Evolutionary conservation across 2,329 filamentous ascomycete genomes (phyloP), one percentile per base, ranked within the genome.

Genomic region (Xylaria sp.): DNA sequence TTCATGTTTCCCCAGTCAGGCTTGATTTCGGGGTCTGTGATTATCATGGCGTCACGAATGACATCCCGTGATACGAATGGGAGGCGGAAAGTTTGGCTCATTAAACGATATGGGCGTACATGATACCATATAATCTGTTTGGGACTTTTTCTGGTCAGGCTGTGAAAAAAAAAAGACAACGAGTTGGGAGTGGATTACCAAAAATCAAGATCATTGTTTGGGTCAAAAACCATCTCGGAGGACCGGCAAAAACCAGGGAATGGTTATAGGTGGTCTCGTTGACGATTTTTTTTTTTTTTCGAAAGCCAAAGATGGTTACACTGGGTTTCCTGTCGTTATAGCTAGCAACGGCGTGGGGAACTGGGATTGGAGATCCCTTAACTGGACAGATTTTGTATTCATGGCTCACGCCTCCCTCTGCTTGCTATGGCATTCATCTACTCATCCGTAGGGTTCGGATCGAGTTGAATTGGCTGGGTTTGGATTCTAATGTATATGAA

Each of bases 61-160:
- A 48, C 9, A 20, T 57, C 41, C 60, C 34, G 39, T 45, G 53
- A 46, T 63, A 30, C 32, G 56, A 34, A 43, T 56, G 30, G 58
- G 50, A 45, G 39, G 32, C 10, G n/a, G 10, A 50, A 46, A 43
- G 5, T 15, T 18, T 25, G 32, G 57, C 43, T 52, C 50, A 13
- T 48, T 25, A 28, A 60, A 64, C 28, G 60, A 30, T 20, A 48
- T 39, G n/a, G 43, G 57, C 30, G 58, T 28, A 30, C 25, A 58
- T 58, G 36, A 63, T 72, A 56, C 57, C 70, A 67, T 67, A 74
- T 73, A 70, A 70, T 70, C 71, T 71, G 62, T 72, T 67, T 64
- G 36, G 65, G 60, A 65, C 60, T 66, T 69, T 70, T 63, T 69
- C 30, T 59, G 58, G 43, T 41, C 30, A 60, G 57, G 61, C 46